Conservation (phyloP, 75 land plant genomes). For the Pinus tabuliformis region DNA sequence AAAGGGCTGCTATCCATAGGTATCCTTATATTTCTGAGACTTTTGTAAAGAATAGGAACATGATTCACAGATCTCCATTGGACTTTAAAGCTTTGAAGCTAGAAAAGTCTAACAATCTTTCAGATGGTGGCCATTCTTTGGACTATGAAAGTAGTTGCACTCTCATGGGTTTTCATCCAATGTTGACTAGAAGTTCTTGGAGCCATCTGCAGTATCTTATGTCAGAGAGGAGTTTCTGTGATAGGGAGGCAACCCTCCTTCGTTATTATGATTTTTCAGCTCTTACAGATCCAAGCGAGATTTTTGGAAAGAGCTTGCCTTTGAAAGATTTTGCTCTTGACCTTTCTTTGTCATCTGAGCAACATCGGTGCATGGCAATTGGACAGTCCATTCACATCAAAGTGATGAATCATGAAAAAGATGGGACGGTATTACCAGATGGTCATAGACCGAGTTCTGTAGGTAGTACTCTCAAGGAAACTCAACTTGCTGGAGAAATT, state of each 20-base stretch:
- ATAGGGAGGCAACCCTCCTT: slow-evolving; percentile 1
- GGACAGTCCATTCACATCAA: neutral
- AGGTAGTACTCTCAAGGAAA: neutral
- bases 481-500: neutral
- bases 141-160: slow-evolving; percentile 8
- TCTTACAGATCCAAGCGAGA: slow-evolving; percentile 33
- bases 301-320: slow-evolving; percentile 9
- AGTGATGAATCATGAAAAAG: neutral
- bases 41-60: neutral
- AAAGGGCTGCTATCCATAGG: neutral
- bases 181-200: slow-evolving; percentile 24
- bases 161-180: slow-evolving; percentile 41
- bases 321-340: neutral
- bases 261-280: slow-evolving; percentile 52
- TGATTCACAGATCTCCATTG: neutral
- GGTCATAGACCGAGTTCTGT: neutral
- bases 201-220: neutral
- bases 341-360: neutral
- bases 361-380: neutral
- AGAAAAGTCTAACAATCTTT: neutral
- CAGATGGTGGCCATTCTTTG: slow-evolving; percentile 4
- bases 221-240: slow-evolving; percentile 2
- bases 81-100: neutral
- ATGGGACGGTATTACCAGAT: neutral
- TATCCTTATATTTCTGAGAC: neutral